Evolutionary conservation across 225 moss, liverwort and hornwort species (phyloP).

Genomic region (Straminergon stramineum): DNA sequence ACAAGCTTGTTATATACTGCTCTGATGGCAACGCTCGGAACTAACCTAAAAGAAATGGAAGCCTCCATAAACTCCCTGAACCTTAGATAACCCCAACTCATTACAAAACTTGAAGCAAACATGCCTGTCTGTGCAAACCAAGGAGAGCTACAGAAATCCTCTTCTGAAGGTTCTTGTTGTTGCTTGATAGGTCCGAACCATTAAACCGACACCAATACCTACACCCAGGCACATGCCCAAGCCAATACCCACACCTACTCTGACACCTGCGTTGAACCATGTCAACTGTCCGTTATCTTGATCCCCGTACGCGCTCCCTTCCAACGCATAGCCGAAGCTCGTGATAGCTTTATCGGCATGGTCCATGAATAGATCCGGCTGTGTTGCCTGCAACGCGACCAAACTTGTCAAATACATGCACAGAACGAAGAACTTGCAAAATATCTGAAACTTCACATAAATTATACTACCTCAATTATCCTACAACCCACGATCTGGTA

Average conservation of each 20-base stretch:
- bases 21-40: not conserved
- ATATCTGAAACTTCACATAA: not conserved
- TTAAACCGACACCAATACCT: conserved; percentile 50
- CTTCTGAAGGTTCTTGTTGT: conserved; percentile 49
- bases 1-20: not conserved
- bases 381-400: conserved; percentile 16
- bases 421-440: not conserved
- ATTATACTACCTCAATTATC: not conserved
- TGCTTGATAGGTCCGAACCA: conserved; percentile 52
- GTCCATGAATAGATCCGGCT: conserved; percentile 33
- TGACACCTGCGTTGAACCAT: conserved; percentile 57
- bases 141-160: conserved; percentile 30
- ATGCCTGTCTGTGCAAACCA: not conserved
- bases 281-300: conserved; percentile 46
- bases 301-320: conserved; percentile 33
- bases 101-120: conserved; percentile 43
- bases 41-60: not conserved
- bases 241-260: conserved; percentile 53
- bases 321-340: conserved; percentile 35
- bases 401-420: not conserved
- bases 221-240: conserved; percentile 56
- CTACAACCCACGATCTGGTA: not conserved
- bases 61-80: not conserved
- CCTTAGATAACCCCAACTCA: not conserved
- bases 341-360: conserved; percentile 36